Conservation (phyloP, 306 rosid genomes). For the Bauhinia variegata region DNA sequence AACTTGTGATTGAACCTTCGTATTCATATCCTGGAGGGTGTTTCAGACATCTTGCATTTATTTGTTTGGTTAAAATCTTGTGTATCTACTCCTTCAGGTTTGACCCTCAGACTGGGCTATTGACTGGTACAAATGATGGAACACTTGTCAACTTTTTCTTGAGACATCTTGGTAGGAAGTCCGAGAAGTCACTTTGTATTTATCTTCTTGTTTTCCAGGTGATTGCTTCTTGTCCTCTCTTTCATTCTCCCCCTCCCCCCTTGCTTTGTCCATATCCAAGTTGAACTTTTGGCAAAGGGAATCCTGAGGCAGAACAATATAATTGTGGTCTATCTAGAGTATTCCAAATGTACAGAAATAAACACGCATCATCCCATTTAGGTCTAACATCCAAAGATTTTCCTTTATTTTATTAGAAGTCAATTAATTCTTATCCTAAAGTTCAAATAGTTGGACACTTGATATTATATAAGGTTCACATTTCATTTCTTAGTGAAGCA, state of each 20-base stretch:
- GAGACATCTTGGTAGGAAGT: constrained; percentile 69
- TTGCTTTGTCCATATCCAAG: no score
- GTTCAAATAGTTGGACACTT: not conserved
- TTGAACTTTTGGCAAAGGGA: no score
- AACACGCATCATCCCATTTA: not conserved
- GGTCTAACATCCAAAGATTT: not conserved
- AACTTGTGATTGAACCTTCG: constrained; percentile 23
- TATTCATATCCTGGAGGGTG: constrained; percentile 7
- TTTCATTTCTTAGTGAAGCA: not conserved
- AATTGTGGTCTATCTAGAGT: not conserved
- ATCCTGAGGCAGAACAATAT: no score
- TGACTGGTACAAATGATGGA: constrained; percentile 98
- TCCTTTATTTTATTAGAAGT: not conserved
- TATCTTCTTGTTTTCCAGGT: constrained; percentile 97
- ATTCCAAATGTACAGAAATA: not conserved
- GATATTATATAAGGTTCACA: not conserved
- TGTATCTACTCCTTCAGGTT: constrained; percentile 54
- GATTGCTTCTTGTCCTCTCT: constrained; percentile 9
- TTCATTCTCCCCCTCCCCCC: no score
- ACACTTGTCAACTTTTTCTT: constrained; percentile 91
- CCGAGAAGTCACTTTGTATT: constrained; percentile 80
- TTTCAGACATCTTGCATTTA: constrained; percentile 25
- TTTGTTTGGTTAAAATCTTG: constrained; percentile 27
- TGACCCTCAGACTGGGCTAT: constrained; percentile 79
- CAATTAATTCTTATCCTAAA: not conserved